These are phyloP conservation scores for Flueggea neowawraea DNA, from an alignment of 441 rosid genomes.

Conservation along the genomic window DNA sequence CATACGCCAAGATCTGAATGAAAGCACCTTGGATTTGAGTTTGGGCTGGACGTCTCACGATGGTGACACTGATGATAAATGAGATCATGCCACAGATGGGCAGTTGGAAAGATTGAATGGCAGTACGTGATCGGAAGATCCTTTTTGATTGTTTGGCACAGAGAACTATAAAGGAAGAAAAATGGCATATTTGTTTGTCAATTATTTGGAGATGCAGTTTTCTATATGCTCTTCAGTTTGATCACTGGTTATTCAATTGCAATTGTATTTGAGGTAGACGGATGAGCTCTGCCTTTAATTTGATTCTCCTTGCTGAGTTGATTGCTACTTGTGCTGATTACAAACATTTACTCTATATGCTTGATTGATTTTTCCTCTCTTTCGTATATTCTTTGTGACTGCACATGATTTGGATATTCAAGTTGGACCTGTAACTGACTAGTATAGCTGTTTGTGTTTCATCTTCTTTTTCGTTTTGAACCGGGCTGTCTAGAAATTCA, in stretches of 20 bases:
- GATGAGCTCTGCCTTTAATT: constrained; percentile 14
- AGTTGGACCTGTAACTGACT: too few species aligned
- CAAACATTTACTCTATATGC: neutral
- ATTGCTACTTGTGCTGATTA: constrained; percentile 23
- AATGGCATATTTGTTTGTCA: constrained; percentile 9
- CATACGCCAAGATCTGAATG: constrained; percentile 82
- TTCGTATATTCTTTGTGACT: too few species aligned
- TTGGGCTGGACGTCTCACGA: constrained; percentile 57
- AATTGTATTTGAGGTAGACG: constrained; percentile 9
- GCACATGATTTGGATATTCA: too few species aligned
- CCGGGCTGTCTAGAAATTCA: too few species aligned
- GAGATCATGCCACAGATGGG: constrained; percentile 22
- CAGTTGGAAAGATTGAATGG: constrained; percentile 29
- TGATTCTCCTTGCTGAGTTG: constrained; percentile 16
- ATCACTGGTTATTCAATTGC: constrained; percentile 7
- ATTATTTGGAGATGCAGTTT: constrained; percentile 21
- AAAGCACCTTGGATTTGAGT: constrained; percentile 78
- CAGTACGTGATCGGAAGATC: constrained; percentile 11
- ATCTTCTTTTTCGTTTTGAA: too few species aligned
- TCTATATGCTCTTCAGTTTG: constrained; percentile 7
- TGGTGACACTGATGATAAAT: constrained; percentile 33
- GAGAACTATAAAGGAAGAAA: constrained; percentile 11
- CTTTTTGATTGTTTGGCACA: constrained; percentile 12
- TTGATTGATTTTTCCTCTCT: too few species aligned
- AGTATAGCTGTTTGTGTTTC: too few species aligned